Conservation (phyloP, 176 grass and related monocot species). For the Musa acuminata region DNA sequence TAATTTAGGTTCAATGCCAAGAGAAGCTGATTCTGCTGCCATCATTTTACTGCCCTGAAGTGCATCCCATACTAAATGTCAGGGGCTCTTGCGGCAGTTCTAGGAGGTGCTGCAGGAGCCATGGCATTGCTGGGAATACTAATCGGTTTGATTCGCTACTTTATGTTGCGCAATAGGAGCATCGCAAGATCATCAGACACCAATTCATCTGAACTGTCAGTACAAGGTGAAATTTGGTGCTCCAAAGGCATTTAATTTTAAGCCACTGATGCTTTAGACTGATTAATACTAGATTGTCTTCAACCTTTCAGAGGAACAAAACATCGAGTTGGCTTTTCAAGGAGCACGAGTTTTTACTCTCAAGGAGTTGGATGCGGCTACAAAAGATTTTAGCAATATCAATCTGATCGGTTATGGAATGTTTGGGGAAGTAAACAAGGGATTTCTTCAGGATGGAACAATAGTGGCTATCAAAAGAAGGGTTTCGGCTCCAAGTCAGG, state of each 20-base stretch:
- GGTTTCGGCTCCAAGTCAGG: conserved; percentile 48
- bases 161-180: conserved; percentile 27
- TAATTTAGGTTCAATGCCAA: conserved; percentile 13
- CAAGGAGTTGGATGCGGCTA: conserved; percentile 65
- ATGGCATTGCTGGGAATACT: conserved; percentile 37
- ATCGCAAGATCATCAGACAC: conserved; percentile 66
- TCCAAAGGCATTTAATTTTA: background rate
- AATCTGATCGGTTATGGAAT: conserved; percentile 73
- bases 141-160: conserved; percentile 33
- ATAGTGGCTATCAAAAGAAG: conserved; percentile 80
- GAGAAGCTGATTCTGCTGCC: background rate
- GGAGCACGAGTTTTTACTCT: conserved; percentile 49
- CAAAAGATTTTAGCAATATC: conserved; percentile 53
- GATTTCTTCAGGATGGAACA: conserved; percentile 76
- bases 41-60: background rate
- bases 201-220: conserved; percentile 52
- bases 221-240: conserved; percentile 46
- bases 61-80: conserved; percentile 53
- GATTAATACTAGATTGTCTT: background rate
- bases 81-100: conserved; percentile 58
- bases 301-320: background rate
- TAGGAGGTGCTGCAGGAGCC: conserved; percentile 81
- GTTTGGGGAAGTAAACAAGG: conserved; percentile 90
- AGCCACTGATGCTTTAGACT: background rate
- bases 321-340: conserved; percentile 23